Evolutionary conservation across 2,329 filamentous ascomycete species (phyloP), one percentile per base, ranked within the genome.

Genomic region (Ascochyta viciae-villosae): DNA sequence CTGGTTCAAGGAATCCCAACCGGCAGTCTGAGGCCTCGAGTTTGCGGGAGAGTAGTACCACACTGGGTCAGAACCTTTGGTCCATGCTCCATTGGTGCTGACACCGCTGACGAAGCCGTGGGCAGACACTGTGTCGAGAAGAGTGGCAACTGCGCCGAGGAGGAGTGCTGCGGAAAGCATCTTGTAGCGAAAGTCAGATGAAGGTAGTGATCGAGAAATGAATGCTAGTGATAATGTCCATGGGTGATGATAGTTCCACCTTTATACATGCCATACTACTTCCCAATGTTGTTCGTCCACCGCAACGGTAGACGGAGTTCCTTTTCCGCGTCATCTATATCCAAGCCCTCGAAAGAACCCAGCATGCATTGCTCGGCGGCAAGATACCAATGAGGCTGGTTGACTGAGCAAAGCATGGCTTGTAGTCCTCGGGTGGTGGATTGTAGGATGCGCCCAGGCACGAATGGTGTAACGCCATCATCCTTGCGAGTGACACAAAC

Each of bases 1-100:
- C 46, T 73, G 72, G 66, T 76, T 76, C 38, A 72, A 44, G 2
- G 73, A 51, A 31, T 71, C 64, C 74, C 74, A 76, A 5, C 73
- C 74, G 15, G 72, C 69, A 5, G 68, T 74, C 24, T 68, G 57
- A 8, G 71, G 65, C n/a, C 63, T 50, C 6, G 40, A 55, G 41
- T 59, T 63, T 7, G 68, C 57, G 2, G 70, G 50, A 9, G 50
- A 60, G 56, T 75, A 75, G 53, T 51, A 71, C 72, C 71, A 75
- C 6, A 66, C 62, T 4, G 73, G 73, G 39, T 75, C 68, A 13
- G 67, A 64, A 19, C 73, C 72, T 2, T 61, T 57, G 38, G 68
- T 71, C 44, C 55, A 67, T n/a, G 44, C 54, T 8, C 67, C 65
- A 26, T 61, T 64, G 46, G 63, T 54, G 10, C 55, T 63, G 57